Evolutionary conservation across 768 basidiomycete genomes (phyloP).

Genomic region (Suillus spraguei): DNA sequence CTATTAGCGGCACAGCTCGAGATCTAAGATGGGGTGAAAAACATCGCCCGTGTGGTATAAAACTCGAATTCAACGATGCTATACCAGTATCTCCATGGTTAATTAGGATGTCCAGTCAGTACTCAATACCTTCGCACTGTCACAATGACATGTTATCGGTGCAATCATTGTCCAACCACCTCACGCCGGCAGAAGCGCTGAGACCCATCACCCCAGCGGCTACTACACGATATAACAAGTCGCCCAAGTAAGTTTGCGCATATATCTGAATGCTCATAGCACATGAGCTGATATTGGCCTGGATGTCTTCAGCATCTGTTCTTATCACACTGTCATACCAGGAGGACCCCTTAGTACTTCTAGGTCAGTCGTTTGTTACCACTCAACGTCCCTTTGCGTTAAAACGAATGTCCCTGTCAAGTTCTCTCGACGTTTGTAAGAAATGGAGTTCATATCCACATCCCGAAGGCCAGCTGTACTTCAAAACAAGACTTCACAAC

Average conservation of each 20-base stretch:
- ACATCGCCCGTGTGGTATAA: too few relatives aligned
- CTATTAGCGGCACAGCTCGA: too few relatives aligned
- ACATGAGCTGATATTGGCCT: too few relatives aligned
- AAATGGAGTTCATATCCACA: slow-evolving; percentile 49
- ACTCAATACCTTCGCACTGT: too few relatives aligned
- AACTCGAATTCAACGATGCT: too few relatives aligned
- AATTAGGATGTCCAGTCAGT: too few relatives aligned
- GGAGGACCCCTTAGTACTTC: background rate
- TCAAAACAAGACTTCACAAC: slow-evolving; percentile 27
- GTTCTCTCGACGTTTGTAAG: background rate
- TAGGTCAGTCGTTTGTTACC: background rate
- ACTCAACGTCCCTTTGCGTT: background rate
- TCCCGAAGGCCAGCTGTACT: slow-evolving; percentile 60
- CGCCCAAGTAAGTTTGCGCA: background rate
- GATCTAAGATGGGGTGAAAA: too few relatives aligned
- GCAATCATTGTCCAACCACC: too few relatives aligned
- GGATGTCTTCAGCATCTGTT: background rate
- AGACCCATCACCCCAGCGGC: background rate
- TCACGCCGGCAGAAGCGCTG: too few relatives aligned
- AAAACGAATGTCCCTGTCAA: background rate
- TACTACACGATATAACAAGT: slow-evolving; percentile 5
- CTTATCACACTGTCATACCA: background rate
- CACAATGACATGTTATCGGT: too few relatives aligned
- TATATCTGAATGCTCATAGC: too few relatives aligned
- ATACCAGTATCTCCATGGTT: too few relatives aligned